Base-by-base conservation (phyloP, 1,139 yeast species). In the Debaryomycetaceae sp. region DNA sequence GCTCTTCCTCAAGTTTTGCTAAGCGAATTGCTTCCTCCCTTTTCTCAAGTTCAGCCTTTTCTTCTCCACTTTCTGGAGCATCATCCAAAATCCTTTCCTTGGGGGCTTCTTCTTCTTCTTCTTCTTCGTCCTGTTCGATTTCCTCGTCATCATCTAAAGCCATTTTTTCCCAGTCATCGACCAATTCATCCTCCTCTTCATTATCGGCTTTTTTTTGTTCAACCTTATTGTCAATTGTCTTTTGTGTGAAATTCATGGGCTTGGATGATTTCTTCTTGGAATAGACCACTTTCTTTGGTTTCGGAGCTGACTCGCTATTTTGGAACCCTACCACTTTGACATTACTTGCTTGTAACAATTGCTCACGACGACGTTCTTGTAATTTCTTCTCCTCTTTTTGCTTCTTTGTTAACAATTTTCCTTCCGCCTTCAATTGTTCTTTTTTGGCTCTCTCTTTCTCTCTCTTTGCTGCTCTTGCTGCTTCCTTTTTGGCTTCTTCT, bases 351-450 rank as follows among this genome's bases (percentile, higher is more conserved):
- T 84, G 85, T 53, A 93, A 76, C 54, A 93, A 76, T 57, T 86
- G 93, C 55, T 87, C 85, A 66, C 96, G 87, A 72, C 98, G 88
- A 63, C 87, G 86, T 62, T 93, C 98, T 59, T 84, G 82, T 40
- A 84, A 68, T 47, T 84, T 87, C 73, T 87, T 87, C 63, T 90
- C 96, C 67, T 91, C 97, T 68, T 87, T 89, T 73, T 93, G 99
- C 64, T 91, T 93, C 73, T 88, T 93, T 48, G 97, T 87, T 62
- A 87, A 68, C 46, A 81, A 77, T 58, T 86, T 93, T 59, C 99
- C 99, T 67, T 91, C 97, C 24, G 97, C 95, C 70, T 88, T 87
- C 65, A 86, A 74, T 66, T 83, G 86, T 58, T 85, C 93, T 57
- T 76, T 82, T 74, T 85, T 80, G 60, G 83, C 81, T 68, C 81